Evolutionary conservation across 768 basidiomycete species (phyloP).

Genomic region (Boletus barrowsii): DNA sequence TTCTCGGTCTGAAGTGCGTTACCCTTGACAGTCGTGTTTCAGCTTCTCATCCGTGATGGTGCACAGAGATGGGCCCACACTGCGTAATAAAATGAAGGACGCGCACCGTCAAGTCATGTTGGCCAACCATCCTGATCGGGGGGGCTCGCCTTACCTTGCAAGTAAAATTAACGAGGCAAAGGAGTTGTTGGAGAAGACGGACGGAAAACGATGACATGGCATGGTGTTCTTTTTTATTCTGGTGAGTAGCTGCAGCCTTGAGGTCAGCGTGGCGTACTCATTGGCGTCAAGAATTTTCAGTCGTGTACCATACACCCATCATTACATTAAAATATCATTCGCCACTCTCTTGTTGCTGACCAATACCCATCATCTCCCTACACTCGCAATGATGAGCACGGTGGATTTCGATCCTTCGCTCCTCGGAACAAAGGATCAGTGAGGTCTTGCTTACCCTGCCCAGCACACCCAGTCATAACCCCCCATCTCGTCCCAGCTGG

Average conservation of each 20-base stretch:
- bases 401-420: slow-evolving; percentile 63
- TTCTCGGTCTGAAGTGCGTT: slow-evolving; percentile 89
- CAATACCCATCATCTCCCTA: slow-evolving; percentile 8
- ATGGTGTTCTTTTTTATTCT: not conserved
- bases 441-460: slow-evolving; percentile 24
- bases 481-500: slow-evolving; percentile 50
- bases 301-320: slow-evolving; percentile 21
- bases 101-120: slow-evolving; percentile 97
- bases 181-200: slow-evolving; percentile 82
- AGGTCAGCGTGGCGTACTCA: not conserved
- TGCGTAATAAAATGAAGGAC: slow-evolving; percentile 84
- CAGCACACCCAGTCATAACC: not conserved
- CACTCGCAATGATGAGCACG: slow-evolving; percentile 27
- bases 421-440: slow-evolving; percentile 81
- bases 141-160: slow-evolving; percentile 96
- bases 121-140: slow-evolving; percentile 97
- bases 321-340: slow-evolving; percentile 19
- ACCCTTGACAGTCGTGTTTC: not conserved
- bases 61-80: slow-evolving; percentile 71
- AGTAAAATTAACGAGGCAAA: slow-evolving; percentile 99
- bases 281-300: not conserved
- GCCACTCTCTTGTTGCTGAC: slow-evolving; percentile 17
- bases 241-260: slow-evolving; percentile 4
- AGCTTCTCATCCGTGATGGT: not conserved
- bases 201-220: slow-evolving; percentile 40